Percentiles rank a stretch among this genome's conserved stretches.
phyloP scores from a whole-genome alignment of 768 basidiomycete species.

The Strobilomyces echinocephalus region DNA sequence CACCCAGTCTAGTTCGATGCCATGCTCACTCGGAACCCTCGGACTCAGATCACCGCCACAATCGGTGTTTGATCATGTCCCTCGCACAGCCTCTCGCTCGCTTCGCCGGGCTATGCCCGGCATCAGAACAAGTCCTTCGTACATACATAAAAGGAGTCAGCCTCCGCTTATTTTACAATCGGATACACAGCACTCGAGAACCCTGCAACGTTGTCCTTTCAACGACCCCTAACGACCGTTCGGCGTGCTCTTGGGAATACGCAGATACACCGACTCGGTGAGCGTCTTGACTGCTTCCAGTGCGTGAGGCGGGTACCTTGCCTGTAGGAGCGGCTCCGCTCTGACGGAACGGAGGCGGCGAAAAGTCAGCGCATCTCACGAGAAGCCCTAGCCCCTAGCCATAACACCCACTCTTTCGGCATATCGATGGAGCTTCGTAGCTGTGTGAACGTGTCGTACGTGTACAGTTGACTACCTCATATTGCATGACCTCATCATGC shows the following conservation, averaged over 20 bases:
- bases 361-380: slow-evolving; percentile 4
- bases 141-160: too few species aligned
- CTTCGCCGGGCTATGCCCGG: too few species aligned
- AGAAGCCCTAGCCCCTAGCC: too few species aligned
- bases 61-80: too few species aligned
- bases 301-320: slow-evolving; percentile 24
- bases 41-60: too few species aligned
- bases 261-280: neutral
- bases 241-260: slow-evolving; percentile 16
- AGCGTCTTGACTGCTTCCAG: slow-evolving; percentile 16
- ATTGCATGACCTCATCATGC: too few species aligned
- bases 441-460: slow-evolving; percentile 54
- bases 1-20: too few species aligned
- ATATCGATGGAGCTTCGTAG: slow-evolving; percentile 47
- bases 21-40: too few species aligned
- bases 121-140: too few species aligned
- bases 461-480: slow-evolving; percentile 22
- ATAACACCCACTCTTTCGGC: slow-evolving; percentile 46
- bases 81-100: too few species aligned
- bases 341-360: slow-evolving; percentile 4
- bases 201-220: neutral
- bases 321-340: slow-evolving; percentile 18
- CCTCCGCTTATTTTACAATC: neutral
- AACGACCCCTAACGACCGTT: neutral
- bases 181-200: too few species aligned